Base-by-base conservation (phyloP, 345 rosid genomes). In the Hypericum perforatum region DNA sequence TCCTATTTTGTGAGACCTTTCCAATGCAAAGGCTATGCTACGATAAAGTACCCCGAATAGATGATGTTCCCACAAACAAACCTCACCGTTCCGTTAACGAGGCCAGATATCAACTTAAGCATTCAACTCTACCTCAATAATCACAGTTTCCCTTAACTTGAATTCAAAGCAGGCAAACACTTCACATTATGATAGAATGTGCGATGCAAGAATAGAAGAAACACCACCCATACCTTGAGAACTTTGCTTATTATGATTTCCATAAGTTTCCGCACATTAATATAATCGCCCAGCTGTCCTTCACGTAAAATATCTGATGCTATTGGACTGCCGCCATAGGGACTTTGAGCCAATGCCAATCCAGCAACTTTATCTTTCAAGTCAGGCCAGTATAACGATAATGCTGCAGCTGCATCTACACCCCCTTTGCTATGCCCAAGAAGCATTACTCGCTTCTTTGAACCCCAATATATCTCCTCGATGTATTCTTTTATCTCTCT, bases 401-500 rank as follows among this genome's bases (percentile, higher is more conserved):
- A 62, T 61, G 98, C 94, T 73, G 97, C 98, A 5, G 97, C 98
- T 37, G 94, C 76, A 69, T 92, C 98, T 63, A 88, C 76, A 57
- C 98, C 97, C 53, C 98, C 98, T 85, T 92, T 92, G 76, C 98
- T 88, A 75, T 92, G 98, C 44, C 98, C 98, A 54, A 92, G 84
- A 63, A 92, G 82, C 75, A 92, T 67, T 64, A 92, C 94, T 41
- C 82, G 79, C 73, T 92, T 92, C 66, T 79, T 73, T 29, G 95
- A 80, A 52, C 97, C 98, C 98, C 98, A 92, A 60, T 82, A 83
- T 16, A 92, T 77, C 78, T 92, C 98, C 65, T 92, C 97, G 43
- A 92, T 83, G 70, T 77, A 92, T 53, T 88, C 97, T 70, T 88
- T 88, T 60, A 88, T 78, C 83, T 85, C 89, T 76, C 70, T 76